These are phyloP conservation scores for Sarocladium oryzae DNA, from an alignment of 2,329 filamentous ascomycete species.

Conservation along the genomic window DNA sequence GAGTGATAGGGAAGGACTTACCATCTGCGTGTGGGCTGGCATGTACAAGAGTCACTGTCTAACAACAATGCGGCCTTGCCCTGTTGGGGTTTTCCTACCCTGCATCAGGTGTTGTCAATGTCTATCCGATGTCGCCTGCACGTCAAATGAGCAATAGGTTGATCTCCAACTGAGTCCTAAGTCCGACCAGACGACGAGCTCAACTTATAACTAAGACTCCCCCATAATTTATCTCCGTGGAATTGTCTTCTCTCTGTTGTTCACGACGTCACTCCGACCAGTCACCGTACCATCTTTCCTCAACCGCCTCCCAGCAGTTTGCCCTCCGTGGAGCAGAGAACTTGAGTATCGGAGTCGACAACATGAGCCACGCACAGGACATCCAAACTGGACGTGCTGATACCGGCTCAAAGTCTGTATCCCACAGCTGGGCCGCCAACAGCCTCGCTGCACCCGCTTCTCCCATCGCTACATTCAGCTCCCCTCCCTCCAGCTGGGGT, in stretches of 20 bases:
- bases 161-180: too few relatives aligned
- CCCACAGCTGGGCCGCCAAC: slow-evolving; percentile 5
- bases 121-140: slow-evolving; percentile 6
- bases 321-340: too few relatives aligned
- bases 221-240: too few relatives aligned
- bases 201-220: too few relatives aligned
- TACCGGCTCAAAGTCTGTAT: background rate
- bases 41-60: background rate
- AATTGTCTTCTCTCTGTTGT: too few relatives aligned
- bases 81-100: background rate
- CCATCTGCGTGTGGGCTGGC: too few relatives aligned
- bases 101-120: background rate
- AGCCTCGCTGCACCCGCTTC: slow-evolving; percentile 3
- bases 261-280: too few relatives aligned
- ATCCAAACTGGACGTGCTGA: slow-evolving; percentile 1
- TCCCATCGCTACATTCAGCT: slow-evolving; percentile 8
- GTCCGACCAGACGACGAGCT: too few relatives aligned
- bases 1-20: background rate
- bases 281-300: too few relatives aligned
- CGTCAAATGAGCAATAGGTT: too few relatives aligned
- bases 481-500: slow-evolving; percentile 45
- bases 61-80: background rate
- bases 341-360: too few relatives aligned
- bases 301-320: too few relatives aligned
- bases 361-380: slow-evolving; percentile 6